Percentiles rank a stretch among this genome's conserved stretches.
Conservation (phyloP, 2,329 filamentous ascomycete species). For the Botrytis deweyae region DNA sequence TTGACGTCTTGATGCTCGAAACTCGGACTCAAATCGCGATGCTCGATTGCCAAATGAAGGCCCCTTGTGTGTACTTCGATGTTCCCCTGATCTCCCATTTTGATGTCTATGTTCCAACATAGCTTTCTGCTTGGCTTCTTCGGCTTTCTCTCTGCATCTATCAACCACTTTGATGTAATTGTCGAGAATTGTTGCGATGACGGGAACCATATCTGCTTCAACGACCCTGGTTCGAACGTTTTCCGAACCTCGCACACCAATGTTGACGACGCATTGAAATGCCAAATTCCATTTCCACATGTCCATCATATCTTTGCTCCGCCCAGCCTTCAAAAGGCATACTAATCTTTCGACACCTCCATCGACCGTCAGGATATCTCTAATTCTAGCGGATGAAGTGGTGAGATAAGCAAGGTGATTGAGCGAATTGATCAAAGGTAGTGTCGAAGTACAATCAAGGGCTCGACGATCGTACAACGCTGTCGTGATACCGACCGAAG, state of each 20-base stretch:
- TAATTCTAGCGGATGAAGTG: slow-evolving; percentile 93
- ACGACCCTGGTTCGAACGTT: slow-evolving; percentile 91
- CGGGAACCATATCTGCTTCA: slow-evolving; percentile 97
- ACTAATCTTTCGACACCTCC: slow-evolving; percentile 95
- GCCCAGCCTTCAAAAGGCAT: slow-evolving; percentile 95
- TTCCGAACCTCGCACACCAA: slow-evolving; percentile 93
- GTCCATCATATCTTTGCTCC: slow-evolving; percentile 98
- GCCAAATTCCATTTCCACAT: slow-evolving; percentile 99
- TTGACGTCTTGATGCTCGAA: slow-evolving; percentile 68
- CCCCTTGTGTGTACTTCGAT: slow-evolving; percentile 37
- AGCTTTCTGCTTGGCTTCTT: slow-evolving; percentile 72
- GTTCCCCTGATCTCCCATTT: slow-evolving; percentile 33
- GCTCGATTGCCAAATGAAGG: slow-evolving; percentile 53
- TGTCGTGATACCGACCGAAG: slow-evolving; percentile 96
- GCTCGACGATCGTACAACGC: slow-evolving; percentile 96
- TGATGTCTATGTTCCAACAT: slow-evolving; percentile 41
- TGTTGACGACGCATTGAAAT: slow-evolving; percentile 98
- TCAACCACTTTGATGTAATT: slow-evolving; percentile 98
- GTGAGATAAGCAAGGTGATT: slow-evolving; percentile 99
- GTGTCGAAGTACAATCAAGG: slow-evolving; percentile 95
- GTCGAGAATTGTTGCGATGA: slow-evolving; percentile 96
- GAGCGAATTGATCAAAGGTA: slow-evolving; percentile 97
- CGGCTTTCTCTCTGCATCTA: slow-evolving; percentile 81
- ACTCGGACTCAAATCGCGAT: slow-evolving; percentile 55
- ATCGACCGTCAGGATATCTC: slow-evolving; percentile 97